These are phyloP conservation scores for Microbotryum violaceum DNA, from an alignment of 1,284 basidiomycete species.

Conservation along the genomic window DNA sequence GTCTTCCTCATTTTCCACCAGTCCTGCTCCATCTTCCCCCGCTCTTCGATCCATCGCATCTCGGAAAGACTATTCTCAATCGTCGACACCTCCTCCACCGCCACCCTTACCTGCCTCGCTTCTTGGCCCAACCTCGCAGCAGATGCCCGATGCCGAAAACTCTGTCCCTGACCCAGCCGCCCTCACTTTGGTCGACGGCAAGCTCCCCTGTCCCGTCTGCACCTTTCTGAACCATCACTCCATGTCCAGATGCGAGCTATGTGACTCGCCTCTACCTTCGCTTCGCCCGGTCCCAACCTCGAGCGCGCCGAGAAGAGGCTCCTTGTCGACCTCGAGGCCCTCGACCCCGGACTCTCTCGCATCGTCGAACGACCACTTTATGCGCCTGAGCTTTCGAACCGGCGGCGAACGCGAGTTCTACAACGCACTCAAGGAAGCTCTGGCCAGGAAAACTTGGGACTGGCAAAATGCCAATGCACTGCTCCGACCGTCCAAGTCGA, in stretches of 20 bases:
- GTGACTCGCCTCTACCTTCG: conserved; percentile 57
- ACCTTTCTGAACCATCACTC: conserved; percentile 86
- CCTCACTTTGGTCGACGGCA: conserved; percentile 5
- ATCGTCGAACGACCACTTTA: conserved; percentile 21
- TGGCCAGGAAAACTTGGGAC: conserved; percentile 73
- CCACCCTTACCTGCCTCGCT: neutral
- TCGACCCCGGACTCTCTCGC: conserved; percentile 49
- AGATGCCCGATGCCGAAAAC: neutral
- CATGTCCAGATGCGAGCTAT: conserved; percentile 76
- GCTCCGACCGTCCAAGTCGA: neutral
- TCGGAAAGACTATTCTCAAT: neutral
- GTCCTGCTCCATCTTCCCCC: conserved; percentile 1
- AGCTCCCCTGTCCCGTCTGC: conserved; percentile 69
- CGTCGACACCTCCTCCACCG: neutral
- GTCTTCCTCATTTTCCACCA: conserved; percentile 2
- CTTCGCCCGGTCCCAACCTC: conserved; percentile 33
- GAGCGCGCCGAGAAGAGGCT: conserved; percentile 19
- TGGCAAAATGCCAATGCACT: neutral
- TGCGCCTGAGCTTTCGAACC: conserved; percentile 71
- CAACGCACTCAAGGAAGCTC: conserved; percentile 61
- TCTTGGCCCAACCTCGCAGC: neutral
- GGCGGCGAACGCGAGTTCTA: conserved; percentile 86
- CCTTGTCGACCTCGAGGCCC: conserved; percentile 47
- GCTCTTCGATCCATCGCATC: conserved; percentile 9
- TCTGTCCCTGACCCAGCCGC: neutral